Conservation (phyloP, 2,329 filamentous ascomycete genomes). For the Elsinoe necatrix region DNA sequence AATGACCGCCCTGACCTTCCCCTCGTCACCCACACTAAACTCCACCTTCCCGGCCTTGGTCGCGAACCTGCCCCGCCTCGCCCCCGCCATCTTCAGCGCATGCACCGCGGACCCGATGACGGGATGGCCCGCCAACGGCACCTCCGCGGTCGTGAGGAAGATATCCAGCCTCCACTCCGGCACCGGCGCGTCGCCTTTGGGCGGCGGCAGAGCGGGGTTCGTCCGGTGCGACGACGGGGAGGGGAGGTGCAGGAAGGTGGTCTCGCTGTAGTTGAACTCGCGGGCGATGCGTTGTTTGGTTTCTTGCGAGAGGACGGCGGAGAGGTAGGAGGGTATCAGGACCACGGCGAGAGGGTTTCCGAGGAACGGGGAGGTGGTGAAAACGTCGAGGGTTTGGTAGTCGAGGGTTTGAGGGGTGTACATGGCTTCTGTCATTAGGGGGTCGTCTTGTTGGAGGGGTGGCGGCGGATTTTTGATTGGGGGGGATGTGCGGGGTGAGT, state of each 20-base stretch:
- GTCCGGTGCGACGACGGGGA: neutral
- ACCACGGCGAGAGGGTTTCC: slow-evolving; percentile 53
- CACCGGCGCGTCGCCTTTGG: slow-evolving; percentile 18
- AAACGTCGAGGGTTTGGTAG: slow-evolving; percentile 39
- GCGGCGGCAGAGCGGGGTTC: slow-evolving; percentile 12
- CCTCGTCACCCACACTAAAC: slow-evolving; percentile 30
- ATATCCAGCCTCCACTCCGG: slow-evolving; percentile 44
- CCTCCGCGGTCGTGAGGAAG: slow-evolving; percentile 43
- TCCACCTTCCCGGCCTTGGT: slow-evolving; percentile 40
- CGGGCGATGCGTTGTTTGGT: slow-evolving; percentile 47
- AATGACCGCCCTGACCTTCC: slow-evolving; percentile 52
- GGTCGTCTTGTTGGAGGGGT: neutral
- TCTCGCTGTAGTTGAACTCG: slow-evolving; percentile 53
- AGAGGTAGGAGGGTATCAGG: slow-evolving; percentile 31
- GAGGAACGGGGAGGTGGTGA: slow-evolving; percentile 39
- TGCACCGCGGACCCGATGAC: slow-evolving; percentile 49
- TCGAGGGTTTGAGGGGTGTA: slow-evolving; percentile 1
- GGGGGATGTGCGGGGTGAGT: neutral
- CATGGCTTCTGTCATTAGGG: neutral
- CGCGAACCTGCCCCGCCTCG: slow-evolving; percentile 31
- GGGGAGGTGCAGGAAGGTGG: slow-evolving; percentile 44
- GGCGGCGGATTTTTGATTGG: neutral
- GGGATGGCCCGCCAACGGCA: slow-evolving; percentile 52
- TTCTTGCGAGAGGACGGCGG: slow-evolving; percentile 33
- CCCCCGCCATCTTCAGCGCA: slow-evolving; percentile 31